These are phyloP conservation scores for Hyaloscypha hepaticicola DNA, from an alignment of 495 filamentous ascomycete species.

Conservation along the genomic window DNA sequence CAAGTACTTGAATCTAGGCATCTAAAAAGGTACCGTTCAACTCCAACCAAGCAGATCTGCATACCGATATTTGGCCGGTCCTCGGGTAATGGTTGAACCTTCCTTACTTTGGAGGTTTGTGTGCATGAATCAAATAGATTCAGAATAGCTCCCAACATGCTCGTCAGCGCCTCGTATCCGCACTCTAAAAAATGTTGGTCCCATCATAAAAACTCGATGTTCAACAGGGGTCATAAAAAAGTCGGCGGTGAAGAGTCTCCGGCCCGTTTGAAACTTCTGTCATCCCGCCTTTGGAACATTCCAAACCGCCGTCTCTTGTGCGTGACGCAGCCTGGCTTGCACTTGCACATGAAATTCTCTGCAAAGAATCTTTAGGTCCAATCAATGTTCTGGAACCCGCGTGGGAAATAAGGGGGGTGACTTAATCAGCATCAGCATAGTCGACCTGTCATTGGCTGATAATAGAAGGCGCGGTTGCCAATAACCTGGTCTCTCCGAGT, in stretches of 20 bases:
- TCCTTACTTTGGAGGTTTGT: background rate
- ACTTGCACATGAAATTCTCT: background rate
- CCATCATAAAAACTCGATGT: background rate
- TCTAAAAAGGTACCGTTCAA: background rate
- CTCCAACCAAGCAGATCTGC: background rate
- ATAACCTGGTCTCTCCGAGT: no score
- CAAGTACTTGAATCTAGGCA: background rate
- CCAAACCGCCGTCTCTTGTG: background rate
- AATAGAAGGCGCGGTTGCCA: background rate
- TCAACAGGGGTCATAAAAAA: background rate
- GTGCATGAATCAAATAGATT: background rate
- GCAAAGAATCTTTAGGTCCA: background rate
- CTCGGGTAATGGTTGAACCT: background rate
- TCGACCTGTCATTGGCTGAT: background rate
- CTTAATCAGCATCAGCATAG: background rate
- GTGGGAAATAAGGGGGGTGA: no score
- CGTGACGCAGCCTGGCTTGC: background rate
- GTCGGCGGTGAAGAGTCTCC: background rate
- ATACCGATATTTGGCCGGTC: background rate
- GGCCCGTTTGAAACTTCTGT: background rate
- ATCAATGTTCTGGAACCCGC: background rate
- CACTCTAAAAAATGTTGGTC: constrained; percentile 9
- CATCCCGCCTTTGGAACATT: background rate
- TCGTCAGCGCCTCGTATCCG: background rate
- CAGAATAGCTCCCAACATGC: background rate